Percentiles rank a stretch among this genome's conserved stretches.
phyloP scores from a whole-genome alignment of 108 stramenopile species.

The Mayamaea pseudoterrestris region DNA sequence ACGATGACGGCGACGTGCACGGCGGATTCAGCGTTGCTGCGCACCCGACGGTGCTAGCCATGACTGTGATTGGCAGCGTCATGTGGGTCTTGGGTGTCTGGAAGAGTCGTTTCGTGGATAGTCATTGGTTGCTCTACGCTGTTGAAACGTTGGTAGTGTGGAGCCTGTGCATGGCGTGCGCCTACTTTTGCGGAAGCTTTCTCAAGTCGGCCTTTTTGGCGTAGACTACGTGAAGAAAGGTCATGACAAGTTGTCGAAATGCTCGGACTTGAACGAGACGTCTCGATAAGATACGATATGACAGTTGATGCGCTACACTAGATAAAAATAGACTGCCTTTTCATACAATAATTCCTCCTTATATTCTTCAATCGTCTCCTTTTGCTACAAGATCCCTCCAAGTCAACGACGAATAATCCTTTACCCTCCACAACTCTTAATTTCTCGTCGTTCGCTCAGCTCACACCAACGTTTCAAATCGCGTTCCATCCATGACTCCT shows the following conservation, averaged over 20 bases:
- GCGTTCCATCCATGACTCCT: conserved; percentile 74
- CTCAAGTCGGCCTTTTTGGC: not conserved
- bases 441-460: too few relatives aligned
- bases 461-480: conserved; percentile 69
- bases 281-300: too few relatives aligned
- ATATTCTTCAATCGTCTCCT: too few relatives aligned
- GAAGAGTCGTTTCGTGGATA: conserved; percentile 52
- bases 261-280: too few relatives aligned
- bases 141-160: conserved; percentile 48
- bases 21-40: not conserved
- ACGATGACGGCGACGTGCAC: not conserved
- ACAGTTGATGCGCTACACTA: too few relatives aligned
- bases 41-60: not conserved
- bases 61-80: conserved; percentile 3
- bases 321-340: too few relatives aligned
- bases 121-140: conserved; percentile 44
- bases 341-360: too few relatives aligned
- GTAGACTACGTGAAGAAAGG: too few relatives aligned
- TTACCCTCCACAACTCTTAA: too few relatives aligned
- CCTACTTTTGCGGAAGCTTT: conserved; percentile 28
- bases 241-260: too few relatives aligned
- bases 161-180: conserved; percentile 27
- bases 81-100: conserved; percentile 66
- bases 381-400: too few relatives aligned
- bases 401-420: too few relatives aligned